Percentiles rank a stretch among this genome's conserved stretches.
Conservation (phyloP, 1,284 basidiomycete species). For the Rhodotorula sp. region DNA sequence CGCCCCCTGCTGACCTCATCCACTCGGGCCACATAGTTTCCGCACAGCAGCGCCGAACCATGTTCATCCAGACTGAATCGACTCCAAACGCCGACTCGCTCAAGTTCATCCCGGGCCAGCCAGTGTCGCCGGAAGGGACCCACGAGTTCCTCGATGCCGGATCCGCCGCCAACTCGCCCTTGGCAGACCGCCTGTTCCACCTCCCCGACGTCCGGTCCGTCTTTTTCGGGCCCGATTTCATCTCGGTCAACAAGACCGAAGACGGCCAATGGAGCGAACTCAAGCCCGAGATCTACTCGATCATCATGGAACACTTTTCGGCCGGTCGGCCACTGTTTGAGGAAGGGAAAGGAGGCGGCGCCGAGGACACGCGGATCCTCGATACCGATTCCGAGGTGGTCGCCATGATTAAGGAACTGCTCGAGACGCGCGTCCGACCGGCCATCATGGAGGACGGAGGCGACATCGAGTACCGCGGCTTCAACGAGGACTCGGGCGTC, state of each 20-base stretch:
- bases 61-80: conserved; percentile 96
- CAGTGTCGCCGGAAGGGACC: conserved; percentile 77
- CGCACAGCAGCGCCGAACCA: conserved; percentile 22
- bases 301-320: conserved; percentile 96
- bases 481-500: conserved; percentile 56
- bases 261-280: conserved; percentile 82
- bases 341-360: conserved; percentile 62
- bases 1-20: conserved; percentile 8
- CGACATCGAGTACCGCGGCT: conserved; percentile 58
- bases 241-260: conserved; percentile 89
- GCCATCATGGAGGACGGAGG: conserved; percentile 96
- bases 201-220: conserved; percentile 84
- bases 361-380: conserved; percentile 91
- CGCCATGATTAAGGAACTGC: conserved; percentile 96
- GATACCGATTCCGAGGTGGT: conserved; percentile 97
- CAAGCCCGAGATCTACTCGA: conserved; percentile 98
- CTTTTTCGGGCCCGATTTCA: conserved; percentile 97
- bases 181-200: conserved; percentile 89
- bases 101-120: conserved; percentile 92
- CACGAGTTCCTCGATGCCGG: conserved; percentile 92
- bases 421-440: conserved; percentile 91
- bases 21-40: neutral
- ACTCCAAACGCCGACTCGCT: conserved; percentile 97
- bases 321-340: conserved; percentile 81
- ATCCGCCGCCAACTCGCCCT: conserved; percentile 76